phyloP scores from a whole-genome alignment of 73 alveolate genomes.

The Effrenium voratum region DNA sequence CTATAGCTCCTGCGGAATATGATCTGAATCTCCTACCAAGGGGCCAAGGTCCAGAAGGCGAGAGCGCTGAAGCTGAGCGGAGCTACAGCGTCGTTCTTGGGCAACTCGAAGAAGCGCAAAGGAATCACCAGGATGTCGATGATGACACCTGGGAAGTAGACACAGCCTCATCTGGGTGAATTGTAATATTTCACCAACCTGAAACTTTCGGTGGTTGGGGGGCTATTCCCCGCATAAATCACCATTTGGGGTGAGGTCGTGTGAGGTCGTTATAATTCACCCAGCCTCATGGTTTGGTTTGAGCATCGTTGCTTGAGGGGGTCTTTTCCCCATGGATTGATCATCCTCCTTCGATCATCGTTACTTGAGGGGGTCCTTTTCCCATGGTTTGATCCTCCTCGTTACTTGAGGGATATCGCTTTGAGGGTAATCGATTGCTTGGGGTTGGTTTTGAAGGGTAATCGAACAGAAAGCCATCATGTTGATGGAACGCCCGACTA shows the following conservation, averaged over 20 bases:
- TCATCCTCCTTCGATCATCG: no score
- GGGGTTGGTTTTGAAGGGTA: no score
- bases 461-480: no score
- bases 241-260: background rate
- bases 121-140: slow-evolving; percentile 65
- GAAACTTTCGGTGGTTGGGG: background rate
- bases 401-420: no score
- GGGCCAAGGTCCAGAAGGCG: slow-evolving; percentile 20
- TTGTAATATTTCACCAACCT: background rate
- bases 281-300: no score
- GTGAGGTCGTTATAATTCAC: background rate
- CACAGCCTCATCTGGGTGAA: background rate
- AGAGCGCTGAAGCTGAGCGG: background rate
- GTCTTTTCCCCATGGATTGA: no score
- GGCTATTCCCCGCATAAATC: background rate
- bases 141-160: slow-evolving; percentile 12
- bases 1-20: no score
- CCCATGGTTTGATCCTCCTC: no score
- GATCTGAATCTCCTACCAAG: background rate
- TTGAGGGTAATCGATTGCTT: no score
- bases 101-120: slow-evolving; percentile 9
- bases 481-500: no score
- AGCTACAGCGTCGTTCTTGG: background rate
- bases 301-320: no score
- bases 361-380: no score